Conservation (phyloP, 352 stramenopile species). For the Plasmopara halstedii region DNA sequence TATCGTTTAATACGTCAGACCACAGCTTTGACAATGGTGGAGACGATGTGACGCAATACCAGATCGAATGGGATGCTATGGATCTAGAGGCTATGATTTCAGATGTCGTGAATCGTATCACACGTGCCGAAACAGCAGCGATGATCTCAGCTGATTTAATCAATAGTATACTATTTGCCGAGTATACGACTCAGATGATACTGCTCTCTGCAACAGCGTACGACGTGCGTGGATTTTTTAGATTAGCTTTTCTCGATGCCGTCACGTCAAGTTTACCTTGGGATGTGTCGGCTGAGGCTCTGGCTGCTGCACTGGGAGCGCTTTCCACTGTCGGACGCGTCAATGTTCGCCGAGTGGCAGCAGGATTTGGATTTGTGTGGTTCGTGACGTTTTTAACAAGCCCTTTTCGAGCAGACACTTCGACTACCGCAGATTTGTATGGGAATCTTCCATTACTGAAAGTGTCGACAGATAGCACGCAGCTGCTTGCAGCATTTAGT, state of each 20-base stretch:
- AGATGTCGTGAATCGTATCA: conserved; percentile 5
- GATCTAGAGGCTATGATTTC: conserved; percentile 54
- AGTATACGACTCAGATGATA: conserved; percentile 85
- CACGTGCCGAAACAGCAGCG: conserved; percentile 1
- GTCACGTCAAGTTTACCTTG: conserved; percentile 64
- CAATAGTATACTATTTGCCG: conserved; percentile 71
- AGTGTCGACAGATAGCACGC: conserved; percentile 61
- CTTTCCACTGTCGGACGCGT: conserved; percentile 82
- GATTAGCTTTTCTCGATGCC: conserved; percentile 60
- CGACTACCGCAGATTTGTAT: conserved; percentile 24
- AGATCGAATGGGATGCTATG: conserved; percentile 91
- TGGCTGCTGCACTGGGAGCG: conserved; percentile 71
- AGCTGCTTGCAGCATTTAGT: conserved; percentile 50
- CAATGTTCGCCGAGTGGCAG: conserved; percentile 55
- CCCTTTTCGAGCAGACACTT: conserved; percentile 28
- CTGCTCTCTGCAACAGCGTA: conserved; percentile 72
- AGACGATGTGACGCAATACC: conserved; percentile 75
- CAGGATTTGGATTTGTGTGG: conserved; percentile 76
- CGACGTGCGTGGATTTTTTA: conserved; percentile 83
- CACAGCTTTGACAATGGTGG: conserved; percentile 70
- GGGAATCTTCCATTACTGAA: conserved; percentile 47
- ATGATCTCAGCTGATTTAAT: conserved; percentile 21
- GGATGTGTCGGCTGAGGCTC: conserved; percentile 64
- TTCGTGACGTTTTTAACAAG: conserved; percentile 66
- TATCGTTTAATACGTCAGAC: conserved; percentile 64